Percentiles rank a stretch among this genome's conserved stretches.
Evolutionary conservation across 345 rosid species (phyloP).

Genomic region (Eucalyptus globulus): DNA sequence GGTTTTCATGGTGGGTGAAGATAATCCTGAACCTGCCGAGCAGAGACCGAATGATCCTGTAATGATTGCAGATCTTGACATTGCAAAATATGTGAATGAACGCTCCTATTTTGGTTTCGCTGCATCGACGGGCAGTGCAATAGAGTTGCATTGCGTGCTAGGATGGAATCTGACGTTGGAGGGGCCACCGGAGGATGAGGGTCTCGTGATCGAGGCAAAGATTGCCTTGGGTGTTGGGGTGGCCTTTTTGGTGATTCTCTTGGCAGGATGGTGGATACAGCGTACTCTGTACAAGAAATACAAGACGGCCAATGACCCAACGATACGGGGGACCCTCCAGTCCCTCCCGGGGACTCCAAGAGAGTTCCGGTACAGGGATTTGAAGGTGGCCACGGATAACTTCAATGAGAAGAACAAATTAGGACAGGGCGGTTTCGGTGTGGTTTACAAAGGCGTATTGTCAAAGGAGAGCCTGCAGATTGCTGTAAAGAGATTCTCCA

Average conservation of each 20-base stretch:
- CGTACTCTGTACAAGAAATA: neutral
- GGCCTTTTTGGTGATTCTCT: neutral
- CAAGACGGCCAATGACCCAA: slow-evolving; percentile 10
- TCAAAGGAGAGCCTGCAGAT: neutral
- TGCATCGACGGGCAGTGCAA: slow-evolving; percentile 22
- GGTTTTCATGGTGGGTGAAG: slow-evolving; percentile 14
- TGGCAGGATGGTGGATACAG: neutral
- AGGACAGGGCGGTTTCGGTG: slow-evolving; percentile 45
- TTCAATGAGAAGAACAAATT: slow-evolving; percentile 24
- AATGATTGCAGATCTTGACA: slow-evolving; percentile 15
- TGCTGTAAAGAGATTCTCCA: slow-evolving; percentile 40
- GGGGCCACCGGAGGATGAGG: neutral
- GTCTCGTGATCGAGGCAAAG: neutral
- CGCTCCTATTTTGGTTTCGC: slow-evolving; percentile 33
- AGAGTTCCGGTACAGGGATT: slow-evolving; percentile 25
- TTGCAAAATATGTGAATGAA: slow-evolving; percentile 5
- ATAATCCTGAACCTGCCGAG: neutral
- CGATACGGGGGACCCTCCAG: slow-evolving; percentile 25
- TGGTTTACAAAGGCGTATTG: slow-evolving; percentile 26
- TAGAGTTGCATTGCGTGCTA: slow-evolving; percentile 23
- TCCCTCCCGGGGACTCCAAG: slow-evolving; percentile 34
- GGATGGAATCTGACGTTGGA: slow-evolving; percentile 30
- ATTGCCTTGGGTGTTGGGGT: slow-evolving; percentile 16
- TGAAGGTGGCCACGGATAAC: slow-evolving; percentile 23
- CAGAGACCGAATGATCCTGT: neutral